phyloP scores from a whole-genome alignment of 805 yeast species.

The Pichia phayaonensis region DNA sequence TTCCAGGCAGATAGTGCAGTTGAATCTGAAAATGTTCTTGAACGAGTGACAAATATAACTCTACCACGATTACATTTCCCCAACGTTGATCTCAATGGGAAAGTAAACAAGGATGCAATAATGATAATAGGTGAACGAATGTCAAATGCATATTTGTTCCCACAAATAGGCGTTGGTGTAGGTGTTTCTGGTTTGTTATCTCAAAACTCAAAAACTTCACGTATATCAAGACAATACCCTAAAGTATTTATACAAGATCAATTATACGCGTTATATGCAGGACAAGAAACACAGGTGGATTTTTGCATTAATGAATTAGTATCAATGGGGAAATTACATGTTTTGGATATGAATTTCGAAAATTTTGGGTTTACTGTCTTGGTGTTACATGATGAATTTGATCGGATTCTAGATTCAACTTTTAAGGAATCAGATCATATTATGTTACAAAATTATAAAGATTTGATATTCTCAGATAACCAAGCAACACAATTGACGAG shows the following conservation, averaged over 20 bases:
- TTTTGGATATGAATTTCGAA: slow-evolving; percentile 3
- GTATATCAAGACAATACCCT: slow-evolving; percentile 6
- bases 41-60: background rate
- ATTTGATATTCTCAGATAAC: background rate
- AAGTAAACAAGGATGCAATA: background rate
- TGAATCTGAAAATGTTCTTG: background rate
- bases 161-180: background rate
- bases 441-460: background rate
- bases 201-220: slow-evolving; percentile 4
- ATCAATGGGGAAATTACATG: background rate
- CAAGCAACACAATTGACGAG: background rate
- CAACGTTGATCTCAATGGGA: background rate
- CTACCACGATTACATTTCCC: slow-evolving; percentile 2
- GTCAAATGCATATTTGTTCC: background rate
- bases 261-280: slow-evolving; percentile 1
- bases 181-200: slow-evolving; percentile 1
- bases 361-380: slow-evolving; percentile 1
- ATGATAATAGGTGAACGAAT: background rate
- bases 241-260: slow-evolving; percentile 5
- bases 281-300: slow-evolving; percentile 5
- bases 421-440: background rate
- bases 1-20: background rate
- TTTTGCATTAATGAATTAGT: background rate
- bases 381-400: background rate
- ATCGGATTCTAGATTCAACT: background rate